Conservation (phyloP, 2,329 filamentous ascomycete species). For the Myriosclerotinia scirpicola region DNA sequence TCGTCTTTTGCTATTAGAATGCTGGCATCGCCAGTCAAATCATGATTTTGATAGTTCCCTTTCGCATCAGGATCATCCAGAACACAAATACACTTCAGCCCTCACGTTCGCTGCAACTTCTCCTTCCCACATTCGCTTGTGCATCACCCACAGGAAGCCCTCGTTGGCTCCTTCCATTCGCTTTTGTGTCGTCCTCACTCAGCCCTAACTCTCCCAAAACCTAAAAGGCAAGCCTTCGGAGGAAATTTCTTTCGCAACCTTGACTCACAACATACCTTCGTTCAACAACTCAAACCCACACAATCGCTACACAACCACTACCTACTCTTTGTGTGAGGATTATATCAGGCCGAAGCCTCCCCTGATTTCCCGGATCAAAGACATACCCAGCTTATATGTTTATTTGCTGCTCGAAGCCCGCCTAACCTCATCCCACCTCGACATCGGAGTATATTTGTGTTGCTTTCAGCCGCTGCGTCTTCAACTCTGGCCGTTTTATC, state of each 20-base stretch:
- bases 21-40: slow-evolving; percentile 35
- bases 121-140: slow-evolving; percentile 38
- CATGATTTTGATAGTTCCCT: slow-evolving; percentile 23
- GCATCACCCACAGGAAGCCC: slow-evolving; percentile 58
- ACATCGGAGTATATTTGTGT: slow-evolving; percentile 35
- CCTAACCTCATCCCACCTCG: slow-evolving; percentile 18
- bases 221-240: slow-evolving; percentile 37
- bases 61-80: slow-evolving; percentile 22
- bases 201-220: slow-evolving; percentile 30
- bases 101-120: slow-evolving; percentile 26
- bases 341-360: slow-evolving; percentile 23
- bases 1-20: slow-evolving; percentile 36
- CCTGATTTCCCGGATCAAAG: slow-evolving; percentile 14
- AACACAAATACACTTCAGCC: slow-evolving; percentile 18
- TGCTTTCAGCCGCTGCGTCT: slow-evolving; percentile 36
- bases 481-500: slow-evolving; percentile 29
- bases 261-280: slow-evolving; percentile 28
- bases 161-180: slow-evolving; percentile 75
- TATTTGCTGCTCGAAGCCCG: slow-evolving; percentile 28
- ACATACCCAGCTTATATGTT: slow-evolving; percentile 32
- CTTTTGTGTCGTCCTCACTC: slow-evolving; percentile 47
- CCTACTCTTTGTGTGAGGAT: slow-evolving; percentile 23
- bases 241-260: slow-evolving; percentile 31
- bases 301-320: slow-evolving; percentile 16
- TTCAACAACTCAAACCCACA: slow-evolving; percentile 23